Percentiles rank a stretch among this genome's conserved stretches.
phyloP scores from a whole-genome alignment of 345 rosid species.

The Diplotaxis tenuifolia region DNA sequence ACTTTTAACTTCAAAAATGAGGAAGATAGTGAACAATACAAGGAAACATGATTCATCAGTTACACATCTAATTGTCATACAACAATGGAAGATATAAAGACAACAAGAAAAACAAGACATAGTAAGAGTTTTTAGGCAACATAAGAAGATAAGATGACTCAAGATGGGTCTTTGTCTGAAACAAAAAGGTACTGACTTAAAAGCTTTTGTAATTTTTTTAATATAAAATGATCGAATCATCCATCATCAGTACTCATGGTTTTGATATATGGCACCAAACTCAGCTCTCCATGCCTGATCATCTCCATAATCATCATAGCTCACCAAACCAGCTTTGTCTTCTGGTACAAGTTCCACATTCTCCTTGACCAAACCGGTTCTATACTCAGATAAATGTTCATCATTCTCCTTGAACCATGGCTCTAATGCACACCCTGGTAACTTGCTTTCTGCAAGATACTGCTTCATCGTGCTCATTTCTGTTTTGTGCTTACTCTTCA shows the following conservation, averaged over 20 bases:
- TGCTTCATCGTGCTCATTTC: constrained; percentile 94
- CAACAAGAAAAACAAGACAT: background rate
- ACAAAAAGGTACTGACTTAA: background rate
- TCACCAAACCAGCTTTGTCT: constrained; percentile 22
- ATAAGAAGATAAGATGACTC: constrained; percentile 14
- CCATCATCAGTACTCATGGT: constrained; percentile 40
- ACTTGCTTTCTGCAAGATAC: constrained; percentile 80
- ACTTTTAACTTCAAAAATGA: too few relatives aligned
- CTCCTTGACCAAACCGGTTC: constrained; percentile 8
- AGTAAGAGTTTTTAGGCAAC: background rate
- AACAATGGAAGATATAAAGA: constrained; percentile 16
- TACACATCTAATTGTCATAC: background rate
- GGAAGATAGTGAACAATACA: too few relatives aligned
- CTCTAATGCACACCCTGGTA: constrained; percentile 74
- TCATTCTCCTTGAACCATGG: constrained; percentile 34
- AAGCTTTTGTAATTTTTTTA: constrained; percentile 7
- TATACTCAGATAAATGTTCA: background rate
- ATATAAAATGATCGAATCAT: background rate
- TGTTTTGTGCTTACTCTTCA: constrained; percentile 85
- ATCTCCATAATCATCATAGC: constrained; percentile 40
- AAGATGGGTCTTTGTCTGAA: constrained; percentile 26
- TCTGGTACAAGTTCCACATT: background rate
- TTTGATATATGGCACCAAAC: constrained; percentile 85
- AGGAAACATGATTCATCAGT: background rate
- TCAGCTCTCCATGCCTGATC: constrained; percentile 97